These are phyloP conservation scores for Coniochaeta prunicola DNA, from an alignment of 2,329 filamentous ascomycete species.

Conservation along the genomic window DNA sequence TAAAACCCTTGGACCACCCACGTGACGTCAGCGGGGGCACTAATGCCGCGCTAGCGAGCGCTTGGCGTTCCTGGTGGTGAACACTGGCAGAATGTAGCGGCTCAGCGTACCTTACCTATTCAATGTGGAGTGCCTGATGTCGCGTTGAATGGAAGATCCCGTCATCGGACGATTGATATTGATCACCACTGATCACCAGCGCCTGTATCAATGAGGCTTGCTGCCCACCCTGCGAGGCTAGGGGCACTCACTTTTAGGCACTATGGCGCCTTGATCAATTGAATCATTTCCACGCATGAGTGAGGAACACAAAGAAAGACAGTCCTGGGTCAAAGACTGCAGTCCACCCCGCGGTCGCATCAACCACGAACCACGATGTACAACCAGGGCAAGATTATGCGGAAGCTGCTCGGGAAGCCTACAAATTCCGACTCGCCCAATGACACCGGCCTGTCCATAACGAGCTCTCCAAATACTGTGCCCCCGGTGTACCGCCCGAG, in stretches of 20 bases:
- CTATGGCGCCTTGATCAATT: neutral
- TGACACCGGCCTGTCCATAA: constrained; percentile 34
- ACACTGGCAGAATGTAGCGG: neutral
- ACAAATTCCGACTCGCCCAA: constrained; percentile 32
- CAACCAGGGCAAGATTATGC: constrained; percentile 47
- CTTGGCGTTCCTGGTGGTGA: neutral
- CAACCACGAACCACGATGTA: constrained; percentile 13
- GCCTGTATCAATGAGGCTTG: neutral
- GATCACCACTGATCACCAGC: neutral
- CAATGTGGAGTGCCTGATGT: neutral
- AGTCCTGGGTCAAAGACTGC: neutral
- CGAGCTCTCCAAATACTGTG: constrained; percentile 32
- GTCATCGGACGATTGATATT: too few species aligned
- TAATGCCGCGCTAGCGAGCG: neutral
- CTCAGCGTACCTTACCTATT: too few species aligned
- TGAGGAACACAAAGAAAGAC: neutral
- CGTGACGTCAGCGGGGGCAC: constrained; percentile 1
- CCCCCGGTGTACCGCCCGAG: constrained; percentile 40
- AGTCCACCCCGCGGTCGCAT: neutral
- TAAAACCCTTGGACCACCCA: neutral
- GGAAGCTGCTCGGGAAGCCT: constrained; percentile 51
- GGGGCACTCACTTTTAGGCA: neutral
- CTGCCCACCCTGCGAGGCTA: neutral
- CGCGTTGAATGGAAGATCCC: too few species aligned
- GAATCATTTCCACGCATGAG: neutral